Base-by-base conservation (phyloP, 148 eudicot genomes). In the Polygonum maritimum region DNA sequence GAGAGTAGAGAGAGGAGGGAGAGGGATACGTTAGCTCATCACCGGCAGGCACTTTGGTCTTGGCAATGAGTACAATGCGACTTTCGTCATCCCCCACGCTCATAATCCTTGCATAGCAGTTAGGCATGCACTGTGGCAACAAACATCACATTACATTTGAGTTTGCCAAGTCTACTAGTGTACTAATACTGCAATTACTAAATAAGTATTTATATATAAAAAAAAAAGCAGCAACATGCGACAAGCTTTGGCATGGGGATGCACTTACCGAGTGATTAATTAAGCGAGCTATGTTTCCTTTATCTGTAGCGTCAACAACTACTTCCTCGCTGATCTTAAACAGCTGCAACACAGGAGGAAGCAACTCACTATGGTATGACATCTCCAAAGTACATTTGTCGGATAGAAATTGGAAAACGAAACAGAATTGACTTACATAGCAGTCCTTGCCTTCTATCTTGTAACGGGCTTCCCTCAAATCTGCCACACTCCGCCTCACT, bases 241-340 rank as follows among this genome's bases (percentile, higher is more conserved):
- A 38, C 73, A 73, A 31, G 51, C 48, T 18, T 13, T 69, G 14
- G 18, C 13, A 33, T 67, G 5, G 52, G 45, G 26, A 74, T 49
- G 62, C 48, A 48, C 94, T 87, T 80, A 95, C 99, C 0, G 99
- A 95, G 84, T 95, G 97, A 80, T 95, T 95, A 69, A 95, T 95
- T 75, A 95, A 84, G 71, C 99, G 97, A 65, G 99, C 99, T 74
- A 95, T 88, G 72, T 95, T 95, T 77, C 99, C 99, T 80, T 88
- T 90, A 79, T 92, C 90, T 36, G 98, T 95, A 18, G 99, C 97
- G 79, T 95, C 99, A 15, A 95, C 94, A 78, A 95, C 98, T 11
- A 95, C 92, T 81, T 92, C 97, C 82, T 95, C 99, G 71, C 99
- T 90, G 79, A 92, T 90, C 82, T 95, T 95, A 76, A 95, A 95